These are phyloP conservation scores for Cajanus cajan DNA, from an alignment of 306 rosid genomes.

Conservation along the genomic window DNA sequence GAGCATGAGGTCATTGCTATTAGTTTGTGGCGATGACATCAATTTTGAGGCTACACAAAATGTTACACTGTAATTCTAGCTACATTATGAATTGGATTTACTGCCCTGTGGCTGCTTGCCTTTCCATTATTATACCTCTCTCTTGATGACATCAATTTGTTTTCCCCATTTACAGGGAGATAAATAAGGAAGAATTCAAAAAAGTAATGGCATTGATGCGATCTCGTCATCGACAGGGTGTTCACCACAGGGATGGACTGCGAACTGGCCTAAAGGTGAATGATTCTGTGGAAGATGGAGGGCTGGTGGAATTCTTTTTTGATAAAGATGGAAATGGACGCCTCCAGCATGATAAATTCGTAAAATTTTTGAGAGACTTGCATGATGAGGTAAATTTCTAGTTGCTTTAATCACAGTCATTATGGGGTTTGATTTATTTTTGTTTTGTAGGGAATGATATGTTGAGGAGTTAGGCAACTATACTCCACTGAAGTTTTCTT, in stretches of 20 bases:
- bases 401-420: constrained; percentile 9
- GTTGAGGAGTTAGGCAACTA: constrained; percentile 11
- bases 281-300: constrained; percentile 85
- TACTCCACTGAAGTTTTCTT: constrained; percentile 16
- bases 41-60: neutral
- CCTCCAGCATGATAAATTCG: constrained; percentile 68
- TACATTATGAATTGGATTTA: neutral
- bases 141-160: neutral
- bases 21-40: neutral
- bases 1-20: neutral
- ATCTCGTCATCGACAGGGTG: constrained; percentile 72
- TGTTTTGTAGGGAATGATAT: constrained; percentile 5
- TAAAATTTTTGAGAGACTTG: constrained; percentile 64
- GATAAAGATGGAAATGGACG: constrained; percentile 64
- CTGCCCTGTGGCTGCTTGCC: neutral
- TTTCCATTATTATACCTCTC: neutral
- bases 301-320: constrained; percentile 78
- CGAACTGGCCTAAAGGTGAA: constrained; percentile 56
- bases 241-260: constrained; percentile 64
- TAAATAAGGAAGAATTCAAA: constrained; percentile 86
- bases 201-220: constrained; percentile 95
- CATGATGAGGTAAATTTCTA: constrained; percentile 60
- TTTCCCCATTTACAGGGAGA: constrained; percentile 47
- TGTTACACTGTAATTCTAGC: constrained; percentile 20
- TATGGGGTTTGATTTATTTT: constrained; percentile 17